phyloP scores from a whole-genome alignment of 208 protist species.

The Acanthamoeba healyi region DNA sequence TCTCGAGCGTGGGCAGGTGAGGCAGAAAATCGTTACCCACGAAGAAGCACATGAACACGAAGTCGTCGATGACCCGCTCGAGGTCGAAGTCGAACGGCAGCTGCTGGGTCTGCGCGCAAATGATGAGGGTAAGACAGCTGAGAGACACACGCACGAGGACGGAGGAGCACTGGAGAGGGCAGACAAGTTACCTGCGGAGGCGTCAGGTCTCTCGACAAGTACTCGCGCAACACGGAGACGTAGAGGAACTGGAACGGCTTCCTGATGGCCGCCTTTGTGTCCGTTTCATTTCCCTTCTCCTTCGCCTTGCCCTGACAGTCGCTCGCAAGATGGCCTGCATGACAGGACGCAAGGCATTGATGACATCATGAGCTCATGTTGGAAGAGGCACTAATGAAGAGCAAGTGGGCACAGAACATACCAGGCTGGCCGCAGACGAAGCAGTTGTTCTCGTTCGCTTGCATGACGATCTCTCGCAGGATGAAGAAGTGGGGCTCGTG shows the following conservation, averaged over 20 bases:
- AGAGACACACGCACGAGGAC: too few relatives aligned
- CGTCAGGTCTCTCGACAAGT: conserved; percentile 94
- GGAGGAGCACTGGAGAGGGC: too few relatives aligned
- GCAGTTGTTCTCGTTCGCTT: not conserved
- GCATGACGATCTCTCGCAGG: conserved; percentile 95
- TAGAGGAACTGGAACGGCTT: conserved; percentile 88
- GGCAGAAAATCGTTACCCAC: conserved; percentile 99
- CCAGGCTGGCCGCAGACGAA: conserved; percentile 14
- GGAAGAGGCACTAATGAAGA: too few relatives aligned
- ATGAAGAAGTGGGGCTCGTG: conserved; percentile 97
- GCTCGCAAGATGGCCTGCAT: not conserved
- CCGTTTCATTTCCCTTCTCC: not conserved
- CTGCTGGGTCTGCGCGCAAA: too few relatives aligned
- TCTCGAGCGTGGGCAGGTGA: conserved; percentile 95
- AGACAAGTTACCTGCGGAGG: conserved; percentile 9
- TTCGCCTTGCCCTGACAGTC: not conserved
- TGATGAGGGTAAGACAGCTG: too few relatives aligned
- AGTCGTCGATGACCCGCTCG: conserved; percentile 97
- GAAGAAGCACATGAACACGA: conserved; percentile 98
- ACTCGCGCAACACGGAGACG: conserved; percentile 96
- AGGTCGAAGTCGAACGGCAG: conserved; percentile 88
- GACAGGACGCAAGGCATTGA: not conserved
- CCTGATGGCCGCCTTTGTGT: conserved; percentile 23
- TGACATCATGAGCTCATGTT: not conserved
- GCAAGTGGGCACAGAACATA: conserved; percentile 93